Percentiles rank a stretch among this genome's conserved stretches.
phyloP scores from a whole-genome alignment of 2,329 filamentous ascomycete species.

The Sporothrix dimorphospora region DNA sequence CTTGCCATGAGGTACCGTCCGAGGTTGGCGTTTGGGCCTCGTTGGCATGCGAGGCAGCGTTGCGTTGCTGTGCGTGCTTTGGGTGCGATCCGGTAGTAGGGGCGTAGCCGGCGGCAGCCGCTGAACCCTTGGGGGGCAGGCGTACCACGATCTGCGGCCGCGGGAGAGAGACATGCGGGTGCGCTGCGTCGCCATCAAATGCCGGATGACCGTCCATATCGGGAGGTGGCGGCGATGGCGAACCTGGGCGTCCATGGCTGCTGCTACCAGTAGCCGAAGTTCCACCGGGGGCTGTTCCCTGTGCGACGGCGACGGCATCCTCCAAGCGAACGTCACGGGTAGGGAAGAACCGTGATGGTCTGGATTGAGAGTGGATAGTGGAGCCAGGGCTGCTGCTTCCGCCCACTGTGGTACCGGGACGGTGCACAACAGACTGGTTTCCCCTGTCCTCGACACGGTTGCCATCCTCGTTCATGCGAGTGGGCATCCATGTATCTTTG shows the following conservation, averaged over 20 bases:
- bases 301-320: slow-evolving; percentile 36
- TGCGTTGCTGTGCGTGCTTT: not conserved
- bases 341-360: slow-evolving; percentile 66
- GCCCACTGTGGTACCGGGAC: slow-evolving; percentile 25
- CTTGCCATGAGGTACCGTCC: slow-evolving; percentile 60
- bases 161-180: slow-evolving; percentile 71
- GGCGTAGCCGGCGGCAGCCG: slow-evolving; percentile 29
- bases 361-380: slow-evolving; percentile 44
- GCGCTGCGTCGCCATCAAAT: slow-evolving; percentile 66
- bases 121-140: slow-evolving; percentile 64
- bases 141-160: slow-evolving; percentile 75
- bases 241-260: slow-evolving; percentile 47
- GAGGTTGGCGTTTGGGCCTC: slow-evolving; percentile 24
- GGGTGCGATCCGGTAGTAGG: not conserved
- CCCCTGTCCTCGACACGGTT: slow-evolving; percentile 41
- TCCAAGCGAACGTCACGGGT: slow-evolving; percentile 53
- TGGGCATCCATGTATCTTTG: slow-evolving; percentile 59
- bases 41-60: slow-evolving; percentile 7
- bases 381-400: slow-evolving; percentile 35
- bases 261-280: not conserved
- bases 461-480: slow-evolving; percentile 43
- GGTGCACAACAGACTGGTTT: slow-evolving; percentile 38
- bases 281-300: not conserved
- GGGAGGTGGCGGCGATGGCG: slow-evolving; percentile 73
- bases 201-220: slow-evolving; percentile 71